Evolutionary conservation across 129 eudicot genomes (phyloP), one percentile per base, ranked within the genome.

Genomic region (Calendula officinalis): DNA sequence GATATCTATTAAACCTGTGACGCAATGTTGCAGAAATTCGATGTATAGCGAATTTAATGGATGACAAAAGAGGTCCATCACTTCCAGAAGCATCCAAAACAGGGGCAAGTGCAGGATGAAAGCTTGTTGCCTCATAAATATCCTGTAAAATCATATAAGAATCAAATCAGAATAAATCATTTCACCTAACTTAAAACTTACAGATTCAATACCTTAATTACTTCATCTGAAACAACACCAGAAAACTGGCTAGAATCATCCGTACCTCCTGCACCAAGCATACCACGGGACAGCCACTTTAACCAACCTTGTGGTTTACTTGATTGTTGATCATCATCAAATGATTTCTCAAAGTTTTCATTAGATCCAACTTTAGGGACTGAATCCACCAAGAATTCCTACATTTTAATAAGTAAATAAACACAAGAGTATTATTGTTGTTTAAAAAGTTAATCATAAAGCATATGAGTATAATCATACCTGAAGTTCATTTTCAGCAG

Each of bases 261-360:
- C 45, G 96, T 92, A 60, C 99, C 99, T 17, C 95, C 96, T 38
- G 99, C 99, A 79, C 99, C 99, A 64, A 92, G 95, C 95, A 92
- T 86, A 64, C 99, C 99, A 75, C 90, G 89, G 37, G 99, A 92
- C 61, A 92, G 70, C 99, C 99, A 92, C 66, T 92, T 92, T 66
- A 92, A 76, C 99, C 99, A 92, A 67, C 99, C 96, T 70, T 89
- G 91, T 15, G 95, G 85, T 70, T 78, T 91, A 70, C 73, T 70
- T 57, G 94, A 60, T 54, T 74, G 32, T 34, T 66, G 82, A 54
- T 82, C 96, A 76, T 80, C 90, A 63, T 76, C 83, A 50, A 51
- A 60, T 32, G 62, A 75, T 70, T 73, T 85, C 58, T 85, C 96
- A 63, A 44, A 63, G 76, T 62, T 67, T 56, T 71, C 80, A 77